These are phyloP conservation scores for Fallopia convolvulus DNA, from an alignment of 148 eudicot species.

Conservation along the genomic window DNA sequence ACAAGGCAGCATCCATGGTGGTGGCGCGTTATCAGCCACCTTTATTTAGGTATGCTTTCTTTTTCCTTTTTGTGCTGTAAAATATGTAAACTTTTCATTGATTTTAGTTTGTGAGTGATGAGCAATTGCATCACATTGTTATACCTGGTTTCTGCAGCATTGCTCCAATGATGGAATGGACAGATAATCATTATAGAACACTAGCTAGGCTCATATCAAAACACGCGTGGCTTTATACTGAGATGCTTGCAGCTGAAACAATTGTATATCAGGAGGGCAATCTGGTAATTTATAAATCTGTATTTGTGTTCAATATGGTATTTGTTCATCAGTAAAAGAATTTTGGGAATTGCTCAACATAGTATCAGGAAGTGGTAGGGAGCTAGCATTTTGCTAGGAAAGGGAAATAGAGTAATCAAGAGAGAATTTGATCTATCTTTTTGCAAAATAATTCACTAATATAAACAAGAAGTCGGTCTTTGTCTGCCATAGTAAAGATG, in stretches of 20 bases:
- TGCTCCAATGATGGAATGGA: slow-evolving; percentile 99
- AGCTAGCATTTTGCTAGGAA: neutral
- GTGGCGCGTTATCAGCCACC: slow-evolving; percentile 65
- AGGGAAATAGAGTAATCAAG: neutral
- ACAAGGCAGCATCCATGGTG: slow-evolving; percentile 44
- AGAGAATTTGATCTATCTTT: no score
- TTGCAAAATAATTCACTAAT: no score
- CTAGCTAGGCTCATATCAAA: slow-evolving; percentile 81
- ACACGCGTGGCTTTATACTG: slow-evolving; percentile 93
- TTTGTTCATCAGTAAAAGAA: neutral
- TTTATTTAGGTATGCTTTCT: slow-evolving; percentile 59
- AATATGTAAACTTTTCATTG: slow-evolving; percentile 2
- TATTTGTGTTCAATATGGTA: neutral
- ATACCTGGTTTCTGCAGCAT: slow-evolving; percentile 35
- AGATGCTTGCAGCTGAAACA: slow-evolving; percentile 98
- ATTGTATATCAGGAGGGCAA: slow-evolving; percentile 74
- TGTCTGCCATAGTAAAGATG: no score
- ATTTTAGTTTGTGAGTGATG: neutral
- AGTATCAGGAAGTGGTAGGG: neutral
- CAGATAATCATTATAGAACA: slow-evolving; percentile 79
- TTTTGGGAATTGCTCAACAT: neutral
- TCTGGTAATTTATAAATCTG: slow-evolving; percentile 43
- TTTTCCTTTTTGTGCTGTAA: neutral
- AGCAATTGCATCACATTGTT: neutral
- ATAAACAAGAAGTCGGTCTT: no score